phyloP scores from a whole-genome alignment of 2,329 filamentous ascomycete species.

The Fonsecaea multimorphosa region DNA sequence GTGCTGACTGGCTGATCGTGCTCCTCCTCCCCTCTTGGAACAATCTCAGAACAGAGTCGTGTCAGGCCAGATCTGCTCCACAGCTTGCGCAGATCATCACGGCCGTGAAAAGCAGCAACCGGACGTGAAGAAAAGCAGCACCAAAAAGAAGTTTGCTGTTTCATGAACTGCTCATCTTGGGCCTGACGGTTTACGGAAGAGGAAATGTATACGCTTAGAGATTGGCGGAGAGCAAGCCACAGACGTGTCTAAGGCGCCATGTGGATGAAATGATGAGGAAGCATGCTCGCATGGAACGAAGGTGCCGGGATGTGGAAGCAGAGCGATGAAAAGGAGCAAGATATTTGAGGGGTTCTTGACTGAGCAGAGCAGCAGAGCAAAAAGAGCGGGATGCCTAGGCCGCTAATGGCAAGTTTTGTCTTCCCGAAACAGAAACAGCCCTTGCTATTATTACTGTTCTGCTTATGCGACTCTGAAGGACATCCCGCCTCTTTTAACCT shows the following conservation, averaged over 20 bases:
- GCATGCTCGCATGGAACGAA: not conserved
- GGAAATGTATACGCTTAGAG: slow-evolving; percentile 11
- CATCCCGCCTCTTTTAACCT: not conserved
- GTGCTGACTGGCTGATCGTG: not conserved
- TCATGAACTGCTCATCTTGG: slow-evolving; percentile 2
- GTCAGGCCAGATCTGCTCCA: not conserved
- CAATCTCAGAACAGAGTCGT: not conserved
- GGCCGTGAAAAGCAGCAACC: slow-evolving; percentile 9
- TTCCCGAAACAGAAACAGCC: not conserved
- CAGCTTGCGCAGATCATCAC: not conserved
- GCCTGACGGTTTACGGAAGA: not conserved
- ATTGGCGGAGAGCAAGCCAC: not conserved
- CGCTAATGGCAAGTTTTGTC: not conserved
- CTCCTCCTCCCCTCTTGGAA: not conserved
- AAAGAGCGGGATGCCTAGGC: slow-evolving; percentile 2
- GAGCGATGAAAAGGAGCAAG: not conserved
- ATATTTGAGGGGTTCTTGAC: not conserved
- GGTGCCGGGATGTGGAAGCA: not conserved
- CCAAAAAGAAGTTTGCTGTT: not conserved
- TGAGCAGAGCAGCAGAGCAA: not conserved
- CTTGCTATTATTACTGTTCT: not conserved
- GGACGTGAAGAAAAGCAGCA: slow-evolving; percentile 5
- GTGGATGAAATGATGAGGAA: not conserved
- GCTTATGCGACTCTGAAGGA: not conserved
- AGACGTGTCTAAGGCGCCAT: not conserved